Evolutionary conservation across 306 rosid genomes (phyloP).

Genomic region (Gillenia trifoliata): DNA sequence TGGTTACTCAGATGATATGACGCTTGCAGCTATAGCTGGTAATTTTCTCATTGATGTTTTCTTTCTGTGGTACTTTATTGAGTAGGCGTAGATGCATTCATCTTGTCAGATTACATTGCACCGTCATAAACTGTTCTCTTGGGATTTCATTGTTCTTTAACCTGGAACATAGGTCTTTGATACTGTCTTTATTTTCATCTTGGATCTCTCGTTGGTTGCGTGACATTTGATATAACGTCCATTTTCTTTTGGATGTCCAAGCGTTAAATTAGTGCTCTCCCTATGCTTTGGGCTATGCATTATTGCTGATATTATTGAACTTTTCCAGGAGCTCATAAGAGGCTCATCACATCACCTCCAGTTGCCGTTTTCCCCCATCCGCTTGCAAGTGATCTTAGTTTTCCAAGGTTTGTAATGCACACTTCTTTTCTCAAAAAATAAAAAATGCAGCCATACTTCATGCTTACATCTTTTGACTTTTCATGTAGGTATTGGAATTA

Average conservation of each 20-base stretch:
- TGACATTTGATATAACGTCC: too few relatives aligned
- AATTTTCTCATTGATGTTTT: slow-evolving; percentile 11
- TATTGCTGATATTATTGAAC: slow-evolving; percentile 16
- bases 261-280: too few relatives aligned
- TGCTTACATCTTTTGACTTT: slow-evolving; percentile 20
- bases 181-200: too few relatives aligned
- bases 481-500: slow-evolving; percentile 91
- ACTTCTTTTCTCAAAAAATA: neutral
- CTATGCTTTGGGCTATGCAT: neutral
- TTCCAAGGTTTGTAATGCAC: slow-evolving; percentile 64
- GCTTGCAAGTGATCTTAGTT: slow-evolving; percentile 91
- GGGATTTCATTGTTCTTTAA: too few relatives aligned
- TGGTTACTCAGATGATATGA: slow-evolving; percentile 99
- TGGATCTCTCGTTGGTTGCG: too few relatives aligned
- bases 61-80: neutral
- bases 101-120: too few relatives aligned
- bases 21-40: slow-evolving; percentile 96
- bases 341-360: slow-evolving; percentile 89
- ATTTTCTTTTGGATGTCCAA: neutral
- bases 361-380: slow-evolving; percentile 99
- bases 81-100: neutral
- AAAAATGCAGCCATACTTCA: neutral
- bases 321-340: slow-evolving; percentile 78
- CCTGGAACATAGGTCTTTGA: too few relatives aligned
- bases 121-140: too few relatives aligned